Base-by-base conservation (phyloP, 306 rosid species). In the Morella rubra region DNA sequence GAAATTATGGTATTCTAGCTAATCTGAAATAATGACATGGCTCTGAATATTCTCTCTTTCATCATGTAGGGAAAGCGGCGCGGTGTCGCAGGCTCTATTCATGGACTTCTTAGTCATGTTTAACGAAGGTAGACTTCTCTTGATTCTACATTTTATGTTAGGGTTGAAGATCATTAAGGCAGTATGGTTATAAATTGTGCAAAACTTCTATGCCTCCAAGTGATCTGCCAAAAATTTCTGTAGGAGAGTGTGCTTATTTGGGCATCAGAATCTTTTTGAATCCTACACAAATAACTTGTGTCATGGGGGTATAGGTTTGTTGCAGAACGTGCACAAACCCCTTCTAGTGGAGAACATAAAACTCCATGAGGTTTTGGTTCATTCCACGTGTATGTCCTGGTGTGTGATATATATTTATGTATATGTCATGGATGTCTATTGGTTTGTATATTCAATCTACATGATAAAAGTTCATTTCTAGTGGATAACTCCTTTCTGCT, bases 31-130 rank as follows among this genome's bases (percentile, higher is more conserved):
- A 64, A 13, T 73, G 44, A 54, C 52, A 65, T 56, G 20, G 20
- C 72, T 51, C 56, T 67, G 55, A 73, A 54, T 83, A 59, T 10
- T 78, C 42, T 80, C 11, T 83, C 60, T 82, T 59, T 69, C 18
- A 32, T 54, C 46, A 49, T 78, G 47, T 79, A 89, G 96, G 89
- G 85, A 65, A 79, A 84, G 68, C 84, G 75, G 46, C 91, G 91
- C 37, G 93, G 93, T 51, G 75, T 75, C 3, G 84, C 79, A 52
- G 97, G 93, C 80, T 90, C 90, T 52, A 69, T 91, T 78, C 87
- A 65, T 27, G 78, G 84, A 68, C 86, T 91, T 71, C 89, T 90
- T 81, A 73, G 77, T 80, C 81, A 69, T 56, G 79, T 9, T 37
- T 75, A 66, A 44, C 71, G 81, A 84, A 85, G 86, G 89, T 81